Evolutionary conservation across 139 green algal genomes (phyloP).

Genomic region (Haematococcus sp.): DNA sequence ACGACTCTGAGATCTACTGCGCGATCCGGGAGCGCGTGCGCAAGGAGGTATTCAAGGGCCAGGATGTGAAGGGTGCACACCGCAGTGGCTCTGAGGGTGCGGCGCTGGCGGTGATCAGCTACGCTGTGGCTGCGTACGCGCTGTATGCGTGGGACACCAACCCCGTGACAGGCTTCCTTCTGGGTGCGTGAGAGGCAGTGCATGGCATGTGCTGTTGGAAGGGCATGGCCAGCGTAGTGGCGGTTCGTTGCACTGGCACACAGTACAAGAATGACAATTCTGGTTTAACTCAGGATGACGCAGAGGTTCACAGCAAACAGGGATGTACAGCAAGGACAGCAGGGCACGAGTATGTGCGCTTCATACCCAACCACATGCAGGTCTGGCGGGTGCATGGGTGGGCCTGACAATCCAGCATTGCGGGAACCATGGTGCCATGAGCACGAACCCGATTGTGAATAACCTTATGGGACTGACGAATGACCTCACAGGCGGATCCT

Average conservation of each 20-base stretch:
- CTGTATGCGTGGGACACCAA: constrained; percentile 55
- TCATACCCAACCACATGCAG: too few relatives aligned
- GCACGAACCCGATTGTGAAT: constrained; percentile 70
- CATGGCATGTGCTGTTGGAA: not conserved
- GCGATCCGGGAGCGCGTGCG: constrained; percentile 69
- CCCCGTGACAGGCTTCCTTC: constrained; percentile 55
- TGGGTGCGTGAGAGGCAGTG: constrained; percentile 37
- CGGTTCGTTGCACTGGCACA: too few relatives aligned
- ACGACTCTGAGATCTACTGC: constrained; percentile 73
- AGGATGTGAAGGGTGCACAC: constrained; percentile 68
- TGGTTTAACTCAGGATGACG: too few relatives aligned
- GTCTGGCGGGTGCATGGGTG: constrained; percentile 77
- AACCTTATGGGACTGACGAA: constrained; percentile 60
- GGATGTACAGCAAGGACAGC: too few relatives aligned
- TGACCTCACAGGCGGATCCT: constrained; percentile 78
- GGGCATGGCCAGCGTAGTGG: not conserved
- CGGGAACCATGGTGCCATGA: constrained; percentile 92
- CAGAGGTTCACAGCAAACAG: not conserved
- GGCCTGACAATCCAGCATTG: constrained; percentile 80
- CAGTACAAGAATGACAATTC: too few relatives aligned
- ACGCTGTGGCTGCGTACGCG: constrained; percentile 49
- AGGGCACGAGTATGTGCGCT: too few relatives aligned
- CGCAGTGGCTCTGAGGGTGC: constrained; percentile 67
- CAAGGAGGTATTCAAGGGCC: constrained; percentile 78
- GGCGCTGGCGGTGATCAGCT: constrained; percentile 58